Percentiles rank a stretch among this genome's conserved stretches.
These are phyloP conservation scores for Hypoxylon cercidicola DNA, from an alignment of 495 filamentous ascomycete species.

Conservation along the genomic window DNA sequence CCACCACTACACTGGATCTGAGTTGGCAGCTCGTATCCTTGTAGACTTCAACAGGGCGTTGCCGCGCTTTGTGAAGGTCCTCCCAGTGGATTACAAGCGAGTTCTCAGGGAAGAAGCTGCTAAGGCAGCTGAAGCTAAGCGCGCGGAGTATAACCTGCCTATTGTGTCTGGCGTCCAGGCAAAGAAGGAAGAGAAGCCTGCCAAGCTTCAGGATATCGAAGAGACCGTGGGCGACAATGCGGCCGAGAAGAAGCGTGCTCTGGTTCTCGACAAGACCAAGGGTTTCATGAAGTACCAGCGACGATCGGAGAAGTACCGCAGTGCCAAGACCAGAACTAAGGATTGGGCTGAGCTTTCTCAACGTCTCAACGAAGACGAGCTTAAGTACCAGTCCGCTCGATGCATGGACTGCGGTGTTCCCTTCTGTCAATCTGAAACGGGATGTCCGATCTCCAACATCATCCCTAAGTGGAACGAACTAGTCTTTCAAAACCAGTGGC, in stretches of 20 bases:
- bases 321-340: slow-evolving; percentile 83
- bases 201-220: slow-evolving; percentile 92
- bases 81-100: slow-evolving; percentile 98
- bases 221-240: slow-evolving; percentile 88
- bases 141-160: slow-evolving; percentile 84
- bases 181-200: slow-evolving; percentile 74
- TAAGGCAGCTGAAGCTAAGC: slow-evolving; percentile 85
- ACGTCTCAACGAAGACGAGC: slow-evolving; percentile 92
- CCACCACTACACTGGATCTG: slow-evolving; percentile 98
- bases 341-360: slow-evolving; percentile 95
- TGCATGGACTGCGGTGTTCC: slow-evolving; percentile 99
- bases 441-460: slow-evolving; percentile 98
- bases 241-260: slow-evolving; percentile 88
- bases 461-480: slow-evolving; percentile 99
- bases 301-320: slow-evolving; percentile 94
- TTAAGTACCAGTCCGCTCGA: slow-evolving; percentile 98
- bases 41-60: slow-evolving; percentile 97
- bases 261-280: slow-evolving; percentile 96
- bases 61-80: slow-evolving; percentile 90
- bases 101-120: slow-evolving; percentile 86
- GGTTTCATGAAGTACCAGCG: slow-evolving; percentile 99
- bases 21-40: slow-evolving; percentile 92
- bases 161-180: slow-evolving; percentile 75
- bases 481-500: slow-evolving; percentile 92
- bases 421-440: slow-evolving; percentile 97